Evolutionary conservation across 805 yeast genomes (phyloP).

Genomic region (Jamesozyma jinghongensis): DNA sequence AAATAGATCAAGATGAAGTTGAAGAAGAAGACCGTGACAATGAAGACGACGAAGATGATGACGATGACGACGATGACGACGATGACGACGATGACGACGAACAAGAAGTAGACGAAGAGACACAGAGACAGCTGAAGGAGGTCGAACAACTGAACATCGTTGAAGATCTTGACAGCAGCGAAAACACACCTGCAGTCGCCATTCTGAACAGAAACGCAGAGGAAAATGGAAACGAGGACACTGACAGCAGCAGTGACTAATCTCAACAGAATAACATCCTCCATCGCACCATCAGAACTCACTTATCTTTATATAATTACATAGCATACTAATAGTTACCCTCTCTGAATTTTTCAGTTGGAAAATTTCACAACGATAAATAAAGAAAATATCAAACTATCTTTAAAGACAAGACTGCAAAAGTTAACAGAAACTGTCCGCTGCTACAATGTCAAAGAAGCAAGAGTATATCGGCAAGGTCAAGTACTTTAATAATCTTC

Average conservation of each 20-base stretch:
- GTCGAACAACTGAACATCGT: constrained; percentile 15
- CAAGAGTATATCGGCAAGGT: constrained; percentile 76
- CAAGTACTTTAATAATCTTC: constrained; percentile 76
- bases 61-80: constrained; percentile 9
- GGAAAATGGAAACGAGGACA: background rate
- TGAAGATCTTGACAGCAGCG: constrained; percentile 11
- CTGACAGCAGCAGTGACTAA: too few relatives aligned
- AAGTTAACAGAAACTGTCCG: background rate
- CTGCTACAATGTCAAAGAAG: constrained; percentile 35
- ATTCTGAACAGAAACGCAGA: constrained; percentile 3
- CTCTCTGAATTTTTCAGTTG: too few relatives aligned
- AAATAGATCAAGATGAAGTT: background rate
- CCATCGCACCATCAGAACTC: too few relatives aligned
- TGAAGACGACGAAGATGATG: constrained; percentile 11
- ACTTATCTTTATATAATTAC: too few relatives aligned
- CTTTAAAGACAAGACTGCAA: background rate
- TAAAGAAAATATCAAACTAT: too few relatives aligned
- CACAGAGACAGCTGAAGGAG: constrained; percentile 13
- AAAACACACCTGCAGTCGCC: background rate
- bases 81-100: constrained; percentile 3
- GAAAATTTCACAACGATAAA: too few relatives aligned
- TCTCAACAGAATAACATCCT: too few relatives aligned
- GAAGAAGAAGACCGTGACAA: constrained; percentile 12
- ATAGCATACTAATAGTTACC: background rate
- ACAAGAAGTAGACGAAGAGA: constrained; percentile 1